A percentile compares a stretch with the other conserved stretches of the same genome.
Conservation (phyloP, 768 basidiomycete species). For the Tulasnella sp. region DNA sequence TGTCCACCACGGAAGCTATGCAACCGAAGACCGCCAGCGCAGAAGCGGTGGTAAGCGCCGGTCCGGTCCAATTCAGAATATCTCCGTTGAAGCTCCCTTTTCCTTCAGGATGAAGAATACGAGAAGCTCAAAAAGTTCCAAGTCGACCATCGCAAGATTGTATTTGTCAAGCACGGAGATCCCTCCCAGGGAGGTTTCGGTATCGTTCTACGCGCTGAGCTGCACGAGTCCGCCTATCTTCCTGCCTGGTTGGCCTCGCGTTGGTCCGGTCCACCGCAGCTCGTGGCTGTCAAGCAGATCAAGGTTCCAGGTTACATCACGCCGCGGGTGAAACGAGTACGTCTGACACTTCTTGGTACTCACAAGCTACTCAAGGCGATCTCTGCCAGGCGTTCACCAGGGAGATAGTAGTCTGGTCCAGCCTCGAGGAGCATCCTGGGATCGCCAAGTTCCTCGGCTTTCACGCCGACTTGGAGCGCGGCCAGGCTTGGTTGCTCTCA, state of each 20-base stretch:
- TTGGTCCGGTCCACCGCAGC: not conserved
- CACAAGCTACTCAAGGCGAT: not conserved
- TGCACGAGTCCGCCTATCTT: not conserved
- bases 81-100: not conserved
- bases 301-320: not conserved
- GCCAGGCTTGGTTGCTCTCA: not conserved
- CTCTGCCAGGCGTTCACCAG: not conserved
- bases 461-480: not conserved
- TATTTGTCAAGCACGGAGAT: not conserved
- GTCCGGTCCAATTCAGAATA: not conserved
- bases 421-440: not conserved
- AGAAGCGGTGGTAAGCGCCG: not conserved
- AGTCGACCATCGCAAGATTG: not conserved
- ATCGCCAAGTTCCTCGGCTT: not conserved
- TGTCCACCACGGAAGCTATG: not conserved
- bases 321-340: not conserved
- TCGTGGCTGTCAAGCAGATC: not conserved
- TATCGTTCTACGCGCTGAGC: not conserved
- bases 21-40: not conserved
- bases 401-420: not conserved
- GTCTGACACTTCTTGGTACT: not conserved
- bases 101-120: not conserved
- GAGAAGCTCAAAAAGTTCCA: not conserved
- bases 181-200: not conserved
- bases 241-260: not conserved